phyloP scores from a whole-genome alignment of 768 basidiomycete genomes.

The Agaricus sinodeliciosus region DNA sequence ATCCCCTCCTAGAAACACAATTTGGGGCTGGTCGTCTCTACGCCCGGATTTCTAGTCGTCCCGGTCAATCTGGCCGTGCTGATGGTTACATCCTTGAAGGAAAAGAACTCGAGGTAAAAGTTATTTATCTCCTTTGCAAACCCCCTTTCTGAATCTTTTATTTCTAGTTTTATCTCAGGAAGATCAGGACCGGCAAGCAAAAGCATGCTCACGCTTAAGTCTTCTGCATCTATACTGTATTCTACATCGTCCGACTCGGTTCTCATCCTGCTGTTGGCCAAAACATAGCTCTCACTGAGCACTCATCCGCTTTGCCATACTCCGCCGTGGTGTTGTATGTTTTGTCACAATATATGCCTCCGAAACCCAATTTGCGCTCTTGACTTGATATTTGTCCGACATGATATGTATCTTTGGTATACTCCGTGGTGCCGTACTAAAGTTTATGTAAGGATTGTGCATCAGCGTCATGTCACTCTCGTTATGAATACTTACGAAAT shows the following conservation, averaged over 20 bases:
- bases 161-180: conserved; percentile 85
- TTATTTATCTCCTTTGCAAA: conserved; percentile 10
- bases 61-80: conserved; percentile 92
- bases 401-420: neutral
- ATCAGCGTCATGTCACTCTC: too few relatives aligned
- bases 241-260: conserved; percentile 6
- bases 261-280: conserved; percentile 16
- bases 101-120: conserved; percentile 89
- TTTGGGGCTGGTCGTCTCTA: conserved; percentile 95
- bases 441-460: too few relatives aligned
- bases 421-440: neutral
- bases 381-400: neutral
- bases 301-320: conserved; percentile 1
- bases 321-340: conserved; percentile 3
- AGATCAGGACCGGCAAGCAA: conserved; percentile 89
- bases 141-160: neutral
- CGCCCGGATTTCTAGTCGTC: conserved; percentile 88
- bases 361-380: neutral
- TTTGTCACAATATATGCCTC: conserved; percentile 8
- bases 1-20: conserved; percentile 81
- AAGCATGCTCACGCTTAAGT: conserved; percentile 70
- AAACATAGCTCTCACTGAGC: conserved; percentile 7
- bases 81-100: conserved; percentile 99
- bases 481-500: too few relatives aligned
- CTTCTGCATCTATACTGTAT: conserved; percentile 8